Conservation (phyloP, 495 filamentous ascomycete genomes). For the Podospora fimiseda region DNA sequence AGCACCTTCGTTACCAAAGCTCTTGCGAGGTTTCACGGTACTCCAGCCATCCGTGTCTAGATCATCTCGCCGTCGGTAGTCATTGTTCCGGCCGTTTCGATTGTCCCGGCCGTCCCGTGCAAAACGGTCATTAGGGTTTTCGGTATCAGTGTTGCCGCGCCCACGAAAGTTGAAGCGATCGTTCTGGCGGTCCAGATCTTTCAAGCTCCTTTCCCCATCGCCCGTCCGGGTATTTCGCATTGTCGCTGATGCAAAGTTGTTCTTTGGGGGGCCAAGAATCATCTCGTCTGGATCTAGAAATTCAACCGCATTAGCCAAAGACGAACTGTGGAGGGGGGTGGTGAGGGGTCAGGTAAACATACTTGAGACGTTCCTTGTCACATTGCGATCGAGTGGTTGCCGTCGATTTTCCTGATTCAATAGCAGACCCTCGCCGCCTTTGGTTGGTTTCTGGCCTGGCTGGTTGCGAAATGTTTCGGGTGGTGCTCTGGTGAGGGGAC, state of each 20-base stretch:
- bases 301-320: conserved; percentile 10
- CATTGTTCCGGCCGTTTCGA: conserved; percentile 43
- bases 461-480: conserved; percentile 40
- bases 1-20: conserved; percentile 57
- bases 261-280: conserved; percentile 82
- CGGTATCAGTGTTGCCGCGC: conserved; percentile 60
- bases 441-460: conserved; percentile 29
- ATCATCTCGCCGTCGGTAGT: conserved; percentile 44
- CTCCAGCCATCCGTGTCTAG: conserved; percentile 53
- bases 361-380: conserved; percentile 51
- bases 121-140: conserved; percentile 49
- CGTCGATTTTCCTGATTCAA: conserved; percentile 50
- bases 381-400: conserved; percentile 55
- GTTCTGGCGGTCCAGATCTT: conserved; percentile 49
- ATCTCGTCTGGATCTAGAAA: conserved; percentile 67
- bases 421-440: conserved; percentile 34
- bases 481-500: conserved; percentile 27
- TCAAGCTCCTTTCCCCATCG: conserved; percentile 44
- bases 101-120: conserved; percentile 17
- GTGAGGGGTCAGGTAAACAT: conserved; percentile 11
- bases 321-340: not conserved
- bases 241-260: conserved; percentile 77
- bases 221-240: conserved; percentile 39
- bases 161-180: conserved; percentile 62
- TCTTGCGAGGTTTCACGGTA: conserved; percentile 57